phyloP scores from a whole-genome alignment of 1,284 basidiomycete species.

The Ganoderma lucidum region DNA sequence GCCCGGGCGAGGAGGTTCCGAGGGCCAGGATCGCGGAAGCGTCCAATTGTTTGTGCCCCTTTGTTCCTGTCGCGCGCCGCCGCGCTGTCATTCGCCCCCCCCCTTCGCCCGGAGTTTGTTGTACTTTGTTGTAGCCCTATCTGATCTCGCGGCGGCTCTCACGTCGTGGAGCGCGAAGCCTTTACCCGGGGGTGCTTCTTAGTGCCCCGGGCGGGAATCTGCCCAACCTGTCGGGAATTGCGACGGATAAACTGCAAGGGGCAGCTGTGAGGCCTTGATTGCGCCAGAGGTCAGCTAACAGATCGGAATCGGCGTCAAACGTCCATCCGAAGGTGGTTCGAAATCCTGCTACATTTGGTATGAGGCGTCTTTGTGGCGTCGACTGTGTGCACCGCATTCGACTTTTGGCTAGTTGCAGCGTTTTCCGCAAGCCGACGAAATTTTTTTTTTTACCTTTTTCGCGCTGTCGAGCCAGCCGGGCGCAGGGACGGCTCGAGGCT shows the following conservation, averaged over 20 bases:
- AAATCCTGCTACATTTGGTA: not conserved
- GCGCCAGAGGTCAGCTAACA: not conserved
- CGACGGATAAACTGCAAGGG: not conserved
- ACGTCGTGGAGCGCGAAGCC: not conserved
- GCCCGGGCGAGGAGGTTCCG: not conserved
- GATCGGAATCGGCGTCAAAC: not conserved
- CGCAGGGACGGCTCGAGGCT: not conserved
- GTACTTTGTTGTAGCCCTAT: slow-evolving; percentile 22
- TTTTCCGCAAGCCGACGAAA: not conserved
- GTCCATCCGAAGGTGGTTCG: not conserved
- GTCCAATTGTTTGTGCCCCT: not conserved
- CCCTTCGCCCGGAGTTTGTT: slow-evolving; percentile 2
- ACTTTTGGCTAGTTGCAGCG: not conserved
- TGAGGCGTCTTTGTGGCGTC: not conserved
- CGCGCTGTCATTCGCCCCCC: not conserved
- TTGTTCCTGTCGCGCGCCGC: slow-evolving; percentile 4
- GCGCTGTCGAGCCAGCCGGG: not conserved
- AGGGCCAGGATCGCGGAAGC: not conserved
- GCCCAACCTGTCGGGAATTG: not conserved
- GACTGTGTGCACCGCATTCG: not conserved
- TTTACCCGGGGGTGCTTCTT: not conserved
- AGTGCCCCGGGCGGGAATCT: not conserved
- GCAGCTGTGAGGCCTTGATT: not conserved
- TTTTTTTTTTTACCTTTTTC: not conserved
- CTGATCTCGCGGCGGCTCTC: slow-evolving; percentile 4